phyloP scores from a whole-genome alignment of 1,284 basidiomycete species.

The Hymenochaete sp. region DNA sequence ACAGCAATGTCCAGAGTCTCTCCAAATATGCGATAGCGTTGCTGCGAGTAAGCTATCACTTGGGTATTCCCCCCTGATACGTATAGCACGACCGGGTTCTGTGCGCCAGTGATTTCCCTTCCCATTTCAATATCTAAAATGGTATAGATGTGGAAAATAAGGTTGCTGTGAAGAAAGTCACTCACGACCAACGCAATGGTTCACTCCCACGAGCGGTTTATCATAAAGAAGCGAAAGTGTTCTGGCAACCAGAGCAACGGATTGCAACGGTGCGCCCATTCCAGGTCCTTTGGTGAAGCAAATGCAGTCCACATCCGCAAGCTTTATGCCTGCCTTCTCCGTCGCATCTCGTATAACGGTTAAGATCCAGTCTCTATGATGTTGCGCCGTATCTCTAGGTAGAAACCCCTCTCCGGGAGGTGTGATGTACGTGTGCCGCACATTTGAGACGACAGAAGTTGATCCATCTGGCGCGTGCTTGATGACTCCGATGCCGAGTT shows the following conservation, averaged over 20 bases:
- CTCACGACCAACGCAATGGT: conserved; percentile 97
- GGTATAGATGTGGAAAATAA: not conserved
- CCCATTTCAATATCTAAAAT: conserved; percentile 96
- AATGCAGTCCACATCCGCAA: conserved; percentile 86
- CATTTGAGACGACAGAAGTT: conserved; percentile 66
- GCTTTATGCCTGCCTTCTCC: conserved; percentile 57
- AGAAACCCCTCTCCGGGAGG: conserved; percentile 97
- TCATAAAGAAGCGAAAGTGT: conserved; percentile 82
- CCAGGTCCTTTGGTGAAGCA: conserved; percentile 98
- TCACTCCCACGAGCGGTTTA: conserved; percentile 94
- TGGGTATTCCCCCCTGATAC: conserved; percentile 99
- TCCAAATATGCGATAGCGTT: conserved; percentile 97
- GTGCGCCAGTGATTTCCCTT: conserved; percentile 87
- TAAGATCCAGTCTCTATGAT: conserved; percentile 91
- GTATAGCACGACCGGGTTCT: conserved; percentile 95
- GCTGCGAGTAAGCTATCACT: conserved; percentile 96
- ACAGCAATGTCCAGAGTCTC: conserved; percentile 99
- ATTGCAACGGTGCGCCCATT: conserved; percentile 96
- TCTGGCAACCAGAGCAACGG: conserved; percentile 91
- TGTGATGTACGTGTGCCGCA: conserved; percentile 97
- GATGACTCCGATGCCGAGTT: conserved; percentile 94
- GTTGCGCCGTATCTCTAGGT: conserved; percentile 89
- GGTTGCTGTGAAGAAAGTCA: conserved; percentile 20
- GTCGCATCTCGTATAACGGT: conserved; percentile 79
- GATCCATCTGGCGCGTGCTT: conserved; percentile 68